These are phyloP conservation scores for Calonectria hawksworthii DNA, from an alignment of 2,329 filamentous ascomycete genomes.

Conservation along the genomic window DNA sequence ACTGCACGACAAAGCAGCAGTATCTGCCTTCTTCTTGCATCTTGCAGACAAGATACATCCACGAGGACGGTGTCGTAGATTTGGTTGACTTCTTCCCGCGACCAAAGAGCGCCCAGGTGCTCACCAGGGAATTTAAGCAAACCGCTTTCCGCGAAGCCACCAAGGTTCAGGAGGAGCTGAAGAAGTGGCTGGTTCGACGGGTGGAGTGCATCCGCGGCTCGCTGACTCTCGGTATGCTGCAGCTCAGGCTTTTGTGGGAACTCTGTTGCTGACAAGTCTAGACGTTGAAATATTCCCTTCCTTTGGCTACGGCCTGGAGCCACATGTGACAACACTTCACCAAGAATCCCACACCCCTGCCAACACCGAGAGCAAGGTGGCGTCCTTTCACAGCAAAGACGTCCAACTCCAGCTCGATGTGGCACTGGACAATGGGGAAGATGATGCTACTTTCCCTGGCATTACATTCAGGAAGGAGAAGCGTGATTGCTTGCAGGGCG, in stretches of 20 bases:
- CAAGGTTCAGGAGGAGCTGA: conserved; percentile 72
- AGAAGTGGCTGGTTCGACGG: conserved; percentile 78
- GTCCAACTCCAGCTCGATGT: conserved; percentile 77
- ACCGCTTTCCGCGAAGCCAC: conserved; percentile 68
- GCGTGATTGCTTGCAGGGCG: conserved; percentile 67
- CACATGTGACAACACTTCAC: conserved; percentile 71
- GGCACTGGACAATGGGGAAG: conserved; percentile 70
- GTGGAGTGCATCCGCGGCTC: conserved; percentile 80
- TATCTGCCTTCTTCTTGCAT: conserved; percentile 83
- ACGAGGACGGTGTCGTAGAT: conserved; percentile 81
- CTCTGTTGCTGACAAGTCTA: conserved; percentile 34
- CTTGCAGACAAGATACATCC: conserved; percentile 82
- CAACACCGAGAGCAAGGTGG: conserved; percentile 66
- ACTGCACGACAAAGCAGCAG: conserved; percentile 81
- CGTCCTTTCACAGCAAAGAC: conserved; percentile 72
- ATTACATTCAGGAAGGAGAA: conserved; percentile 69
- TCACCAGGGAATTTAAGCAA: conserved; percentile 62
- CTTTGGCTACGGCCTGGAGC: conserved; percentile 77
- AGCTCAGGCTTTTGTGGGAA: neutral
- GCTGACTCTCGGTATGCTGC: conserved; percentile 67
- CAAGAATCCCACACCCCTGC: conserved; percentile 57
- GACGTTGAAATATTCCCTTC: conserved; percentile 81
- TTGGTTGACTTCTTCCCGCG: conserved; percentile 83
- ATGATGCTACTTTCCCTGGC: conserved; percentile 59
- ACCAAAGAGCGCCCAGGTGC: conserved; percentile 70